A percentile compares a stretch with the other conserved stretches of the same genome.
Conservation (phyloP, 495 filamentous ascomycete species). For the Pseudomonodictys pantanalensis region DNA sequence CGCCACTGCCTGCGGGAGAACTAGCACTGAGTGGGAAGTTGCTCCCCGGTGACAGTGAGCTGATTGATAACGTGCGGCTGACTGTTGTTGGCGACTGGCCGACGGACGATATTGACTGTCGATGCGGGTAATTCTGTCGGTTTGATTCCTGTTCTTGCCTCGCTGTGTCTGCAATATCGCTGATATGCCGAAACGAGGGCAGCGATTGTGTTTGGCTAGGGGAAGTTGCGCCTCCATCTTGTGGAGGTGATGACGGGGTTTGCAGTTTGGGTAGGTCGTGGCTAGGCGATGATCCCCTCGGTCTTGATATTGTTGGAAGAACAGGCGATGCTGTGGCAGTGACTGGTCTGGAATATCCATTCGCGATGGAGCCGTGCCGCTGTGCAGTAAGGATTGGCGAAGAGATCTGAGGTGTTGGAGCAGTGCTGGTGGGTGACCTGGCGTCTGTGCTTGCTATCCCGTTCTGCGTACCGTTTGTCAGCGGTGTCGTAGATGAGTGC, state of each 20-base stretch:
- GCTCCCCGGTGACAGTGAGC: slow-evolving; percentile 24
- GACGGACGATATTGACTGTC: slow-evolving; percentile 34
- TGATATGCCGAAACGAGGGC: slow-evolving; percentile 33
- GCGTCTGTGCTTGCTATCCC: slow-evolving; percentile 15
- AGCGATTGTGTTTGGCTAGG: slow-evolving; percentile 26
- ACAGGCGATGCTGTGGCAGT: slow-evolving; percentile 32
- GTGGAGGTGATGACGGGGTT: slow-evolving; percentile 26
- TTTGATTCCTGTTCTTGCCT: slow-evolving; percentile 26
- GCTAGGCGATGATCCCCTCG: slow-evolving; percentile 27
- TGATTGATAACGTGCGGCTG: slow-evolving; percentile 26
- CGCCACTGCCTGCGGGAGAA: slow-evolving; percentile 35
- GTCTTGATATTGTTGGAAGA: slow-evolving; percentile 28
- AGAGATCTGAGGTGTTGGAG: slow-evolving; percentile 10
- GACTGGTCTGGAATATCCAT: slow-evolving; percentile 24
- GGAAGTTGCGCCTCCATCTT: slow-evolving; percentile 26
- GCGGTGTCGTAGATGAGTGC: slow-evolving; percentile 1
- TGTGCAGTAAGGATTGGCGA: slow-evolving; percentile 22
- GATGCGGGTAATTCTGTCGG: slow-evolving; percentile 29
- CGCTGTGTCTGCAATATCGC: slow-evolving; percentile 37
- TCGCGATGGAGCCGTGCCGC: slow-evolving; percentile 18
- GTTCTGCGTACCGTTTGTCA: slow-evolving; percentile 5
- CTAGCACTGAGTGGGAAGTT: slow-evolving; percentile 30
- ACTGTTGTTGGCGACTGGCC: slow-evolving; percentile 31
- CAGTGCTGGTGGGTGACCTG: slow-evolving; percentile 8
- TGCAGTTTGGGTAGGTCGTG: slow-evolving; percentile 33